These are phyloP conservation scores for Rhipidocladum racemiflorum DNA, from an alignment of 176 grass and related monocot genomes.

Conservation along the genomic window DNA sequence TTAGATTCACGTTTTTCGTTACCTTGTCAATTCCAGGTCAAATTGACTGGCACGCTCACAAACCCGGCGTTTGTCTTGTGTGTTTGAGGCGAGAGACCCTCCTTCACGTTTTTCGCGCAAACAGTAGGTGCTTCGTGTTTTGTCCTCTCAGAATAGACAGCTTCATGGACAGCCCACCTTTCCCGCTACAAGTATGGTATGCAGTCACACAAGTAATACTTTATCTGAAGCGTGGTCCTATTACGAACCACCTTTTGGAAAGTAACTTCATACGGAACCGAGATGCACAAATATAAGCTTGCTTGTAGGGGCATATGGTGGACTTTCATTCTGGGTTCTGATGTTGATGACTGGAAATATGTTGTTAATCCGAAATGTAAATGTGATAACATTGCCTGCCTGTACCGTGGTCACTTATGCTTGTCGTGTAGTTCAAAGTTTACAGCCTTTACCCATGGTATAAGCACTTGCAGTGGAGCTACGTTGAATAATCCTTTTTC, in stretches of 20 bases:
- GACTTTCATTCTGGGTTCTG: not conserved
- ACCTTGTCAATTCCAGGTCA: no score
- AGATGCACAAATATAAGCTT: slow-evolving; percentile 22
- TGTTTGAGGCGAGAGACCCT: no score
- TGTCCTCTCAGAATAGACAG: slow-evolving; percentile 33
- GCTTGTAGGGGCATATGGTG: not conserved
- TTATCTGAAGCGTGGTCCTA: slow-evolving; percentile 2
- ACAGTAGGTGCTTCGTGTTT: slow-evolving; percentile 87
- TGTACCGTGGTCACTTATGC: not conserved
- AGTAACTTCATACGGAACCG: slow-evolving; percentile 2
- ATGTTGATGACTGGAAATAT: slow-evolving; percentile 13
- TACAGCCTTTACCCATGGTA: not conserved
- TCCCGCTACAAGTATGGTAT: slow-evolving; percentile 14
- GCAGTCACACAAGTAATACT: not conserved
- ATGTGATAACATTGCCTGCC: not conserved
- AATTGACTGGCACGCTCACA: no score
- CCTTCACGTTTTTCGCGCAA: no score
- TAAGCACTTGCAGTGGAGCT: slow-evolving; percentile 26
- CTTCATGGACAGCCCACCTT: slow-evolving; percentile 34
- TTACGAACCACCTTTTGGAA: not conserved
- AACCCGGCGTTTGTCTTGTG: no score
- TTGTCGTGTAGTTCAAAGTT: slow-evolving; percentile 13
- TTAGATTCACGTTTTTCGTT: no score
- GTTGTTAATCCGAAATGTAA: not conserved
- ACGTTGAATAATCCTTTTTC: slow-evolving; percentile 1